phyloP scores from a whole-genome alignment of 345 rosid species.

The Dovyalis caffra region DNA sequence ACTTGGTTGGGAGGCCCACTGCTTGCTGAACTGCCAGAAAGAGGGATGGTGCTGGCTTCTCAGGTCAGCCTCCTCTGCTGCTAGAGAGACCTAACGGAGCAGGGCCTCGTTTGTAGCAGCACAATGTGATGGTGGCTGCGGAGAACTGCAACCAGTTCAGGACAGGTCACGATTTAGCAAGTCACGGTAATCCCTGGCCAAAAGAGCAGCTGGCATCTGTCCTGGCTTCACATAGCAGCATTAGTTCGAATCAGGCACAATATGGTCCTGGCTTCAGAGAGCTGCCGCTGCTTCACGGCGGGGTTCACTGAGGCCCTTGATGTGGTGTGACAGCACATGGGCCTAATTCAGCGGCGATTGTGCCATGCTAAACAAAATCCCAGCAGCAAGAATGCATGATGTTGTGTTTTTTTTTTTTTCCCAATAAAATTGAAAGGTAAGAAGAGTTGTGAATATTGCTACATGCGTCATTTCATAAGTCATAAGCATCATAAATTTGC shows the following conservation, averaged over 20 bases:
- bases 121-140: neutral
- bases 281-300: no score
- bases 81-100: neutral
- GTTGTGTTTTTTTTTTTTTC: neutral
- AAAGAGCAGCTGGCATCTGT: neutral
- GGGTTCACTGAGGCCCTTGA: no score
- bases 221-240: neutral
- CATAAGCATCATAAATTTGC: neutral
- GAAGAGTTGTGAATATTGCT: neutral
- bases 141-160: neutral
- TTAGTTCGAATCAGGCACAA: neutral
- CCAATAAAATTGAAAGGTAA: no score
- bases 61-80: no score
- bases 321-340: neutral
- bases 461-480: neutral
- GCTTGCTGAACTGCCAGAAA: neutral
- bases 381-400: neutral
- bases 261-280: neutral
- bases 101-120: neutral
- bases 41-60: neutral
- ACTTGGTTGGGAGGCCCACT: neutral
- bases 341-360: neutral
- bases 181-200: neutral
- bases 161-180: neutral
- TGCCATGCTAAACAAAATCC: neutral